A percentile compares a stretch with the other conserved stretches of the same genome.
phyloP scores from a whole-genome alignment of 2,329 filamentous ascomycete species.

The Pyrenophora seminiperda region DNA sequence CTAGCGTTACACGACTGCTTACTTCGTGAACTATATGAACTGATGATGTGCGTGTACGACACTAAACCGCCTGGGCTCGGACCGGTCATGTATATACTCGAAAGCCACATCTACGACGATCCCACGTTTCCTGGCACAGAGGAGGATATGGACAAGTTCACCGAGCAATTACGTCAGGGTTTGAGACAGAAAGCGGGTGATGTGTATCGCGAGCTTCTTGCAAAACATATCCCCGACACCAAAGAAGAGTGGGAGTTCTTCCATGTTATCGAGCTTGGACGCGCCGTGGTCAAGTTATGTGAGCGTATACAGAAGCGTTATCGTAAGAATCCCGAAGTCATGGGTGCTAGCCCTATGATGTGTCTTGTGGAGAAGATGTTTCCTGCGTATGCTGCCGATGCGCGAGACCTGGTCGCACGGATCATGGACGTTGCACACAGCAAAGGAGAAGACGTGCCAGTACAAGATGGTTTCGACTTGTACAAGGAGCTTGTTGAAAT shows the following conservation, averaged over 20 bases:
- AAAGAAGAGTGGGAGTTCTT: conserved; percentile 88
- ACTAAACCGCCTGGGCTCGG: conserved; percentile 82
- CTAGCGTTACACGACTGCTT: conserved; percentile 78
- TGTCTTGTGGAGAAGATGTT: conserved; percentile 83
- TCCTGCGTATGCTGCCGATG: conserved; percentile 88
- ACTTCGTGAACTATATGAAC: conserved; percentile 82
- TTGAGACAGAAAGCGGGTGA: conserved; percentile 74
- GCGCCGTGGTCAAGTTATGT: conserved; percentile 81
- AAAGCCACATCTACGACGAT: conserved; percentile 81
- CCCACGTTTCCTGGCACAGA: conserved; percentile 72
- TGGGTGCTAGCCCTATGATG: conserved; percentile 72
- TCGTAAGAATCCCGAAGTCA: conserved; percentile 81
- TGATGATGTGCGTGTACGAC: conserved; percentile 88
- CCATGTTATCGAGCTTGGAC: conserved; percentile 87
- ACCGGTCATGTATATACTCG: conserved; percentile 77
- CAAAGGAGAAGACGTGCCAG: conserved; percentile 74
- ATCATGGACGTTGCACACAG: conserved; percentile 76
- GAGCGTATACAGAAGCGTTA: conserved; percentile 93
- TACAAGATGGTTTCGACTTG: conserved; percentile 92
- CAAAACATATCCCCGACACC: conserved; percentile 77
- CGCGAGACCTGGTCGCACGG: conserved; percentile 78
- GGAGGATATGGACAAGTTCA: conserved; percentile 74
- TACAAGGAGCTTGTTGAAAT: conserved; percentile 89
- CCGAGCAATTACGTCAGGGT: conserved; percentile 71
- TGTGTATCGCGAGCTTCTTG: conserved; percentile 79